Evolutionary conservation across 2,329 filamentous ascomycete genomes (phyloP), one percentile per base, ranked within the genome.

Genomic region (Aspergillus udagawae): DNA sequence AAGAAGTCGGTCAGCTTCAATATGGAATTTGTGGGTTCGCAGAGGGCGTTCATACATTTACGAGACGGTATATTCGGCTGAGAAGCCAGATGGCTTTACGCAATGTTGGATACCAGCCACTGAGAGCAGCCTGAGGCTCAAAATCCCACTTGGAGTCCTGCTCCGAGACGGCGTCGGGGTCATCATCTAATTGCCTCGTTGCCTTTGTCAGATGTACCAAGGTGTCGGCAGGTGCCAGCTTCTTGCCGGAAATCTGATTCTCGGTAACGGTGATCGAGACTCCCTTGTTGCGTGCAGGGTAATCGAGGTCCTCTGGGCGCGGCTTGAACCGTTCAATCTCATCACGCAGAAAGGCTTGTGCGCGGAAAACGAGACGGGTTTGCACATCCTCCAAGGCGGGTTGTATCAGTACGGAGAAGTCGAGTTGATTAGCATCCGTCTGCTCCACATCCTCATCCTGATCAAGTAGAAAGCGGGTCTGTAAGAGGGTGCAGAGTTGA

Each of bases 321-420:
- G 86, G 83, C 66, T 83, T 85, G 72, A 85, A 89, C 53, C 80
- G 79, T 70, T 89, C 86, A 55, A 89, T 88, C 60, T 86, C 84
- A 61, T 87, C 83, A 50, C 83, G 79, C n/a, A 89, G 75, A 32
- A 86, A 80, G 27, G 82, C 80, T 60, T 87, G 78, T 1, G 86
- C 82, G 14, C 87, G 78, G 72, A 88, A 89, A 4, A 88, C 85
- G 2, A 89, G 79, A 52, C 86, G 78, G 6, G 83, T 86, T 66
- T 89, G 86, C 1, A 85, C 83, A 69, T 89, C 86, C 73, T 88
- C 81, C n/a, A 89, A 70, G 4, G 83, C 85, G 21, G 86, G 84
- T 55, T 86, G 84, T 9, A 88, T 83, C 44, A 89, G 69, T 45
- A 76, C 66, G 2, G 83, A 81, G 65, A 89, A 89, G 67, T 88